These are phyloP conservation scores for Parastagonospora avenae DNA, from an alignment of 2,329 filamentous ascomycete genomes.

Conservation along the genomic window DNA sequence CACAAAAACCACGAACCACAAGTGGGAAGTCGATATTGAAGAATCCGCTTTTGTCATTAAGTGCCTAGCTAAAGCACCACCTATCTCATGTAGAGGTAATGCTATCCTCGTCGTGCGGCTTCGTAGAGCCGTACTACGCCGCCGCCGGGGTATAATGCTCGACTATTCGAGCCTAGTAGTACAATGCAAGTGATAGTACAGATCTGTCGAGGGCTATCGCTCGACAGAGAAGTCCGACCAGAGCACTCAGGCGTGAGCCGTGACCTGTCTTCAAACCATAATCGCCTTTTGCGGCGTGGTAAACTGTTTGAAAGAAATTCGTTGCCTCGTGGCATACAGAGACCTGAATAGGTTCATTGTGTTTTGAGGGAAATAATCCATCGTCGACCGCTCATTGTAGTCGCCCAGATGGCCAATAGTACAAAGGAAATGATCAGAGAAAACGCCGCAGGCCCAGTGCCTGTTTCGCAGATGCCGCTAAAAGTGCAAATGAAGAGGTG, in stretches of 20 bases:
- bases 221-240: slow-evolving; percentile 26
- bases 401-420: slow-evolving; percentile 15
- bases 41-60: slow-evolving; percentile 43
- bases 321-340: slow-evolving; percentile 47
- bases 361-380: slow-evolving; percentile 41
- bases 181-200: slow-evolving; percentile 50
- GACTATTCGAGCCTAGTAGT: slow-evolving; percentile 42
- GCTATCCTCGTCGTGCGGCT: slow-evolving; percentile 29
- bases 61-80: slow-evolving; percentile 40
- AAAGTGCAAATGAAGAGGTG: slow-evolving; percentile 36
- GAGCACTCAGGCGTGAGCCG: slow-evolving; percentile 45
- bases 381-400: slow-evolving; percentile 24
- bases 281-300: slow-evolving; percentile 31
- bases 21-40: slow-evolving; percentile 10
- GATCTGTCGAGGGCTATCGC: slow-evolving; percentile 33
- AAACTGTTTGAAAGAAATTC: slow-evolving; percentile 43
- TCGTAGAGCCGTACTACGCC: slow-evolving; percentile 25
- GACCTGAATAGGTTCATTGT: slow-evolving; percentile 41
- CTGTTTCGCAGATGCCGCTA: slow-evolving; percentile 44
- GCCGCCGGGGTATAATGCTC: slow-evolving; percentile 41
- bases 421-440: slow-evolving; percentile 21
- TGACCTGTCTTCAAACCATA: slow-evolving; percentile 37
- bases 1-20: slow-evolving; percentile 12
- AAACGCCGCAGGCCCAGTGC: slow-evolving; percentile 42
- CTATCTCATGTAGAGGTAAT: slow-evolving; percentile 35